phyloP scores from a whole-genome alignment of 805 yeast genomes.

The Candida ficus region DNA sequence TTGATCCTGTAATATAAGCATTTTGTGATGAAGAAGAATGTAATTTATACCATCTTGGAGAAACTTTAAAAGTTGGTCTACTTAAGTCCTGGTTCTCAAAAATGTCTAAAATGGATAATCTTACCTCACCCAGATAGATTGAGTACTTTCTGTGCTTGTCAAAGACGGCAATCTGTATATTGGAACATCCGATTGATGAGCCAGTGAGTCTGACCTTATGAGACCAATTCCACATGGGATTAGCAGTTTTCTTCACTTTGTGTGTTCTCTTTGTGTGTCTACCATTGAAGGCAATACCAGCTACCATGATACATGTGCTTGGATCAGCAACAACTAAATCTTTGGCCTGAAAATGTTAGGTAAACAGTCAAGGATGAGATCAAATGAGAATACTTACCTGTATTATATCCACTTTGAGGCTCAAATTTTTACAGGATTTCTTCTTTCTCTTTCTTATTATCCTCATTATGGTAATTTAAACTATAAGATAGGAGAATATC shows the following conservation, averaged over 20 bases:
- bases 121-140: conserved; percentile 24
- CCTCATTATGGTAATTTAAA: conserved; percentile 8
- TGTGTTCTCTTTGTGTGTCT: conserved; percentile 16
- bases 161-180: conserved; percentile 21
- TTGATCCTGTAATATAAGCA: conserved; percentile 44
- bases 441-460: conserved; percentile 8
- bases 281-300: conserved; percentile 22
- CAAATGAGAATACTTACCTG: conserved; percentile 10
- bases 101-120: conserved; percentile 19
- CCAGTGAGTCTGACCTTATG: conserved; percentile 11
- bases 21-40: conserved; percentile 35
- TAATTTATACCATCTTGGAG: conserved; percentile 40
- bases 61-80: conserved; percentile 9
- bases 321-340: conserved; percentile 20
- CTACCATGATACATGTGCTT: conserved; percentile 12
- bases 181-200: conserved; percentile 10
- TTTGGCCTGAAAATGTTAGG: conserved; percentile 12
- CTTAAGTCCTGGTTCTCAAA: conserved; percentile 9
- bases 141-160: conserved; percentile 25
- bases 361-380: not conserved
- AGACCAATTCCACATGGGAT: conserved; percentile 21
- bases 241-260: conserved; percentile 19
- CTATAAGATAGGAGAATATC: too few relatives aligned
- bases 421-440: conserved; percentile 9
- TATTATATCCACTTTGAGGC: conserved; percentile 16